Conservation (phyloP, 2,329 filamentous ascomycete genomes). For the Neonectria ditissima region DNA sequence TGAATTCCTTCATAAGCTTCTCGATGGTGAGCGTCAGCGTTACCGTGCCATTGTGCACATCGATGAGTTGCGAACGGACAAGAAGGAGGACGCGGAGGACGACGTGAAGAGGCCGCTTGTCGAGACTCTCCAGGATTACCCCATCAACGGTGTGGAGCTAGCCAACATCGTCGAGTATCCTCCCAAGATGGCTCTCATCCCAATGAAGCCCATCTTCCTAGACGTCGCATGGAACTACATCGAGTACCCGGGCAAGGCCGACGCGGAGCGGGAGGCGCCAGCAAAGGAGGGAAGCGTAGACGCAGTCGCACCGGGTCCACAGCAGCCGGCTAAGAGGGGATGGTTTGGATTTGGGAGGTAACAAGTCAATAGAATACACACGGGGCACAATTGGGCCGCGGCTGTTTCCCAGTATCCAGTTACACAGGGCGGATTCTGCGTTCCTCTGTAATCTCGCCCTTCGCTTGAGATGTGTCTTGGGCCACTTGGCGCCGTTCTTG, state of each 20-base stretch:
- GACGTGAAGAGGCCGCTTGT: slow-evolving; percentile 68
- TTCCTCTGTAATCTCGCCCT: slow-evolving; percentile 11
- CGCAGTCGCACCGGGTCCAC: slow-evolving; percentile 49
- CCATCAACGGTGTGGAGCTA: slow-evolving; percentile 76
- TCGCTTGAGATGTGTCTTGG: slow-evolving; percentile 32
- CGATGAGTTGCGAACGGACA: slow-evolving; percentile 69
- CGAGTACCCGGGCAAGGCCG: slow-evolving; percentile 79
- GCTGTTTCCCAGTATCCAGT: slow-evolving; percentile 21
- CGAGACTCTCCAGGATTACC: slow-evolving; percentile 81
- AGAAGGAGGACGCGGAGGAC: slow-evolving; percentile 54
- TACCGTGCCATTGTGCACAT: slow-evolving; percentile 89
- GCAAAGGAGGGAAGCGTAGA: slow-evolving; percentile 44
- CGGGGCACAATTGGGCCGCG: slow-evolving; percentile 29
- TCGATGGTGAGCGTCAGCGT: slow-evolving; percentile 80
- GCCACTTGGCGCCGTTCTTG: slow-evolving; percentile 13
- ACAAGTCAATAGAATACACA: slow-evolving; percentile 35
- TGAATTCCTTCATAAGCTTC: slow-evolving; percentile 68
- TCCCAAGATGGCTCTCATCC: slow-evolving; percentile 83
- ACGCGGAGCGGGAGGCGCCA: slow-evolving; percentile 40
- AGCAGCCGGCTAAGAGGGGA: slow-evolving; percentile 67
- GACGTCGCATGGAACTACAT: slow-evolving; percentile 99
- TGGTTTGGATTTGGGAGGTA: slow-evolving; percentile 81
- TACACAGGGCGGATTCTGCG: slow-evolving; percentile 14
- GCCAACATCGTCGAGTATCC: slow-evolving; percentile 88
- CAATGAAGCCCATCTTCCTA: slow-evolving; percentile 94